Evolutionary conservation across 139 green algal genomes (phyloP).

Genomic region (Trebouxia sp.): DNA sequence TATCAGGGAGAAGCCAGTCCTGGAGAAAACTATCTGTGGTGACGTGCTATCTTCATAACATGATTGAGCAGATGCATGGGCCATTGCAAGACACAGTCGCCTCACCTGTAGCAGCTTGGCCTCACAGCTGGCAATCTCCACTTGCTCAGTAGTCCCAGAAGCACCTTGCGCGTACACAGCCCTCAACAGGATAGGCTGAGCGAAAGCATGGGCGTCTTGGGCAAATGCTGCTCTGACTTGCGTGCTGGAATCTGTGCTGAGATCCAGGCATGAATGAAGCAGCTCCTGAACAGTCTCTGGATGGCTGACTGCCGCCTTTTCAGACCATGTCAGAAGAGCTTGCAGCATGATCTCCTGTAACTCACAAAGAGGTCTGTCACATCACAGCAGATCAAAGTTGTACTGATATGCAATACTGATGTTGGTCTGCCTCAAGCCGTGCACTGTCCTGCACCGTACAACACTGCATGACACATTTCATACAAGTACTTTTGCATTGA

Average conservation of each 20-base stretch:
- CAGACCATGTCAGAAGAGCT: background rate
- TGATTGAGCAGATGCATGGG: too few species aligned
- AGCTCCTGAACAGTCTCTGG: background rate
- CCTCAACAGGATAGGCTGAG: slow-evolving; percentile 24
- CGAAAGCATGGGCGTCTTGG: background rate
- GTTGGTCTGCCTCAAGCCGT: background rate
- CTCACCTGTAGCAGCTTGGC: slow-evolving; percentile 11
- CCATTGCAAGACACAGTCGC: too few species aligned
- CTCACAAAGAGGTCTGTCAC: too few species aligned
- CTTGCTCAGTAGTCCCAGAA: background rate
- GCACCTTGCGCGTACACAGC: background rate
- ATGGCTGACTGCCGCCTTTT: background rate
- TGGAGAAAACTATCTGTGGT: too few species aligned
- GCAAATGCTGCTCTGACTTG: slow-evolving; percentile 3
- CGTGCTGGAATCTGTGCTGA: background rate
- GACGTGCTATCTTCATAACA: too few species aligned
- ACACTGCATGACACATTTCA: too few species aligned
- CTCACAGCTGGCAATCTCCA: background rate
- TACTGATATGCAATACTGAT: background rate
- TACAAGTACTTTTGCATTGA: too few species aligned
- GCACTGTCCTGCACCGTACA: too few species aligned
- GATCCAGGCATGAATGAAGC: slow-evolving; percentile 14
- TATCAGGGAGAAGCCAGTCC: too few species aligned
- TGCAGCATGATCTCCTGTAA: slow-evolving; percentile 15
- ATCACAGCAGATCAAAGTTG: too few species aligned